Base-by-base conservation (phyloP, 2,329 filamentous ascomycete species). In the Rhinocladiella mackenziei region DNA sequence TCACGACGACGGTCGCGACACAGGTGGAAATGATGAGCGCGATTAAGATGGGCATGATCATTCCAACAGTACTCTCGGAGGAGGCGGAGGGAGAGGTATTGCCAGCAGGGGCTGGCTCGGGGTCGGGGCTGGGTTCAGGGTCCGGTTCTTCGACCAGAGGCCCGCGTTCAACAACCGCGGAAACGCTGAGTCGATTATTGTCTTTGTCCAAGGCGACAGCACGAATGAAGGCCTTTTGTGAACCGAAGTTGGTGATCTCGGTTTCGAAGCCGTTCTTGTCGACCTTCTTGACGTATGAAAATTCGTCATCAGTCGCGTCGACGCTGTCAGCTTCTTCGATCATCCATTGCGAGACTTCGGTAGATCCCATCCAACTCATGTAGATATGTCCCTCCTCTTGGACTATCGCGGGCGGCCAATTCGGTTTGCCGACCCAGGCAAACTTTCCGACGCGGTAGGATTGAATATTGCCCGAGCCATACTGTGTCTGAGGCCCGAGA, bases 391-490 rank as follows among this genome's bases (percentile, higher is more conserved):
- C 15, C 10, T 53, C 1, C 2, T 10, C 89, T 72, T 32, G 41
- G 18, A 18, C 18, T 17, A 46, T 22, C 7, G 22, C 35, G 8
- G 45, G 45, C 8, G 29, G 14, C 6, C 35, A 31, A 7, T 11
- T 9, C n/a, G 75, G 74, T 8, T 62, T 55, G 0, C 71, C 74
- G 3, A 67, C 67, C 74, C 77, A 81, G 45, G 70, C 64, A 31
- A 54, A 53, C 54, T 75, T 75, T 58, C 73, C 73, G 2, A 68
- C 70, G 19, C 76, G 71, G 54, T 81, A 81, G 36, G 72, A 76
- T 54, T 74, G 67, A 2, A 75, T 67, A 10, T 53, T 43, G 1
- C 56, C 59, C 10, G 56, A 48, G 55, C 63, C 31, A 58, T 56
- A 60, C 59, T 51, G 58, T 55, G 42, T 58, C 61, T 47, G 68